A percentile compares a stretch with the other conserved stretches of the same genome.
phyloP scores from a whole-genome alignment of 176 grass and related monocot species.

The Urochloa ruziziensis region DNA sequence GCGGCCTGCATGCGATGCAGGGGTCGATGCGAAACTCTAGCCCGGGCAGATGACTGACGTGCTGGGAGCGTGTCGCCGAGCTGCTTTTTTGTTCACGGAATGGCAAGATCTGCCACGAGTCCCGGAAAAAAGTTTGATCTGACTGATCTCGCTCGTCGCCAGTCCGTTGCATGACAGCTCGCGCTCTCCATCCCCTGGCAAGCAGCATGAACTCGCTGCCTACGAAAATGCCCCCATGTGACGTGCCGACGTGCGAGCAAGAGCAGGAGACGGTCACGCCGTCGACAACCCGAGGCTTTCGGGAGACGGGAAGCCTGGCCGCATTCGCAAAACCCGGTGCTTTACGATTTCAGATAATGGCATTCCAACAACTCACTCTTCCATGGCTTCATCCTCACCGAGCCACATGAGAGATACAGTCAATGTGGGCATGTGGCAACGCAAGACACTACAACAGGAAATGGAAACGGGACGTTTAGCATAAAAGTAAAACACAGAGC shows the following conservation, averaged over 20 bases:
- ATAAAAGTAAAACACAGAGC: neutral
- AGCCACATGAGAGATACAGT: too few relatives aligned
- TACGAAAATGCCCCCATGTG: neutral
- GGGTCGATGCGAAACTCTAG: too few relatives aligned
- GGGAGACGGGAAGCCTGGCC: neutral
- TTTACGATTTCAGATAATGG: neutral
- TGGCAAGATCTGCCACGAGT: neutral
- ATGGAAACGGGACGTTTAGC: neutral
- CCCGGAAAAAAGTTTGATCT: too few relatives aligned
- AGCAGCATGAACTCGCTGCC: neutral
- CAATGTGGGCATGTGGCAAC: too few relatives aligned
- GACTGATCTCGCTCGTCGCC: too few relatives aligned
- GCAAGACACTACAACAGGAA: neutral
- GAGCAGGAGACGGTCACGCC: neutral
- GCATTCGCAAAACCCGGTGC: neutral
- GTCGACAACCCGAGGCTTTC: neutral
- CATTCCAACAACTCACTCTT: neutral
- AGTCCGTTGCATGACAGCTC: neutral
- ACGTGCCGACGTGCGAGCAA: neutral
- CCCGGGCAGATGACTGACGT: too few relatives aligned
- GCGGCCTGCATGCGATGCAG: too few relatives aligned
- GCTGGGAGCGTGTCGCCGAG: too few relatives aligned
- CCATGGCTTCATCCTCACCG: too few relatives aligned
- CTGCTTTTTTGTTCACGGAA: too few relatives aligned
- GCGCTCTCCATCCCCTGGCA: neutral